Evolutionary conservation across 495 filamentous ascomycete genomes (phyloP).

Genomic region (Pseudomonodictys pantanalensis): DNA sequence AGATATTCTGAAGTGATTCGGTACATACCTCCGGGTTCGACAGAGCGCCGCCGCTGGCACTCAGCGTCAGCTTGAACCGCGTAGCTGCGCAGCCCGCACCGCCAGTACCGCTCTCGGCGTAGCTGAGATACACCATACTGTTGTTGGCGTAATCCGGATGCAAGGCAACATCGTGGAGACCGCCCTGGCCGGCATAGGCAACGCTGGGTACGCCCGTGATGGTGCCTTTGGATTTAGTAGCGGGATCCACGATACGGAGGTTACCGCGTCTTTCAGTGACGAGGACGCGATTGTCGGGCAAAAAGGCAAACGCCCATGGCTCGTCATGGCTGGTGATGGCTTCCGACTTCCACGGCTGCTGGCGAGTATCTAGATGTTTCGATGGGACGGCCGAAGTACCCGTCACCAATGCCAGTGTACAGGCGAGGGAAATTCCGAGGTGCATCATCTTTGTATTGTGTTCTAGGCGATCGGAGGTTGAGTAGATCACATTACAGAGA

Average conservation of each 20-base stretch:
- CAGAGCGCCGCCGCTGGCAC: constrained; percentile 8
- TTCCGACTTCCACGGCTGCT: constrained; percentile 12
- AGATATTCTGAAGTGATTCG: too few species aligned
- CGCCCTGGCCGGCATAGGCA: constrained; percentile 17
- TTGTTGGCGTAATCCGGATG: constrained; percentile 17
- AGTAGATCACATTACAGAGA: constrained; percentile 6
- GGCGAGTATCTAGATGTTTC: constrained; percentile 15
- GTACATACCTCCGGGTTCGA: too few species aligned
- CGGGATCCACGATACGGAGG: constrained; percentile 15
- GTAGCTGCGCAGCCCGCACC: constrained; percentile 11
- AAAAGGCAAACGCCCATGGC: constrained; percentile 19
- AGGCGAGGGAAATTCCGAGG: constrained; percentile 15
- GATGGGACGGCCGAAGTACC: constrained; percentile 22
- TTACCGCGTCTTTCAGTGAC: constrained; percentile 15
- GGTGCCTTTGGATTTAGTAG: constrained; percentile 6
- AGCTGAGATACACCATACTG: constrained; percentile 18
- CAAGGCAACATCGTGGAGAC: constrained; percentile 21
- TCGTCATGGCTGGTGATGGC: constrained; percentile 9
- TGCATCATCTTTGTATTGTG: constrained; percentile 14
- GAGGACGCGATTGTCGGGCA: constrained; percentile 20
- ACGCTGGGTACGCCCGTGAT: constrained; percentile 17
- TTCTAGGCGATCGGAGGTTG: constrained; percentile 8
- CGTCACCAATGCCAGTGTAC: constrained; percentile 13
- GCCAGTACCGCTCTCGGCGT: constrained; percentile 19
- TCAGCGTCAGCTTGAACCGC: constrained; percentile 17